Conservation (phyloP, 805 yeast genomes). For the Torulaspora gathmanii region DNA sequence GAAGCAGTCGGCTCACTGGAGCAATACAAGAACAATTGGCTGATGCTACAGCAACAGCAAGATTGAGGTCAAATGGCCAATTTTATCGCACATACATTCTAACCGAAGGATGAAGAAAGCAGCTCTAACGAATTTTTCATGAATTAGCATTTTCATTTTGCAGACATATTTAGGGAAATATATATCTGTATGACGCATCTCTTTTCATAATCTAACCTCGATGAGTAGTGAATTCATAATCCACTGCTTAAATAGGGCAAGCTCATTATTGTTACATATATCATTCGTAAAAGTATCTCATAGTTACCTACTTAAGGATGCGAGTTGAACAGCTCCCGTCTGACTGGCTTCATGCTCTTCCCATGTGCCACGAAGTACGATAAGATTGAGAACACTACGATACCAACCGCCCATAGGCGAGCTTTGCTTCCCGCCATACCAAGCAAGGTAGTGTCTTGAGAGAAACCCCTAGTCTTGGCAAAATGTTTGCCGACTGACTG, state of each 20-base stretch:
- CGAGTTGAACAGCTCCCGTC: background rate
- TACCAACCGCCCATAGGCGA: slow-evolving; percentile 2
- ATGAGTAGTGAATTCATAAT: background rate
- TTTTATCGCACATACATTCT: background rate
- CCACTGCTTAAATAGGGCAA: background rate
- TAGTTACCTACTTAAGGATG: background rate
- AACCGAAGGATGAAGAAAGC: background rate
- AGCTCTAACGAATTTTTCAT: background rate
- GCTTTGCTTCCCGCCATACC: background rate
- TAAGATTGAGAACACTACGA: background rate
- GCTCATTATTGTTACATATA: slow-evolving; percentile 1
- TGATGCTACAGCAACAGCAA: slow-evolving; percentile 35
- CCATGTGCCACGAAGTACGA: background rate
- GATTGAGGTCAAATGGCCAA: slow-evolving; percentile 2
- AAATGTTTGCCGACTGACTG: background rate
- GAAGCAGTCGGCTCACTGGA: slow-evolving; percentile 36
- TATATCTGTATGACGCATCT: slow-evolving; percentile 8
- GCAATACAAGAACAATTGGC: slow-evolving; percentile 37
- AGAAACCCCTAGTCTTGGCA: slow-evolving; percentile 6
- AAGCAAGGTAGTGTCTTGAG: background rate
- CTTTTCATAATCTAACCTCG: background rate
- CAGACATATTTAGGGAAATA: slow-evolving; percentile 5
- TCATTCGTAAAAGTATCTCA: background rate
- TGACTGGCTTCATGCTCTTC: background rate
- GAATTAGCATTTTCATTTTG: slow-evolving; percentile 8